Evolutionary conservation across 2,329 filamentous ascomycete species (phyloP).

Genomic region (Colletotrichum sansevieriae): DNA sequence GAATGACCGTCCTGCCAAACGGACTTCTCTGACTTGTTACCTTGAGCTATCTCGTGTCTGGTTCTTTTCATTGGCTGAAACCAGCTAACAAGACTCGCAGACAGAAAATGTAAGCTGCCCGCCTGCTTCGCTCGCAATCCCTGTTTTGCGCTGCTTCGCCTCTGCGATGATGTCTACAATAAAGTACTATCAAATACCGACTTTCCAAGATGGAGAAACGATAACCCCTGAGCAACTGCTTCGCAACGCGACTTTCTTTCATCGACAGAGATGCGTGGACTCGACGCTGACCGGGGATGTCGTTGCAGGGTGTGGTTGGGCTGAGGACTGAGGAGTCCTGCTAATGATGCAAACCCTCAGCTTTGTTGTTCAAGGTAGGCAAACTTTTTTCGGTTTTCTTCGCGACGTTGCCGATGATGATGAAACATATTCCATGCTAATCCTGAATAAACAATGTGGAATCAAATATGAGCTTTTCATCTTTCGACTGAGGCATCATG

Average conservation of each 20-base stretch:
- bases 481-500: constrained; percentile 76
- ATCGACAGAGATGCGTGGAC: background rate
- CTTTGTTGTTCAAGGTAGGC: constrained; percentile 46
- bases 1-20: constrained; percentile 70
- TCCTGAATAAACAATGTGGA: constrained; percentile 77
- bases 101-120: constrained; percentile 24
- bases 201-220: constrained; percentile 54
- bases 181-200: constrained; percentile 63
- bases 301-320: background rate
- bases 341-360: background rate
- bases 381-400: constrained; percentile 40
- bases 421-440: constrained; percentile 82
- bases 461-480: constrained; percentile 83
- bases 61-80: background rate
- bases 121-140: background rate
- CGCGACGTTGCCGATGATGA: constrained; percentile 68
- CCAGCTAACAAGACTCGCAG: constrained; percentile 27
- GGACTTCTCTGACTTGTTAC: constrained; percentile 61
- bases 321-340: background rate
- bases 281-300: background rate
- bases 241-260: background rate
- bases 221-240: constrained; percentile 46
- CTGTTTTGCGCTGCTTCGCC: constrained; percentile 35
- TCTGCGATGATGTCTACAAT: constrained; percentile 55
- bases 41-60: background rate